Evolutionary conservation across 1,284 basidiomycete species (phyloP), one percentile per base, ranked within the genome.

Genomic region (Irpex lacteus): DNA sequence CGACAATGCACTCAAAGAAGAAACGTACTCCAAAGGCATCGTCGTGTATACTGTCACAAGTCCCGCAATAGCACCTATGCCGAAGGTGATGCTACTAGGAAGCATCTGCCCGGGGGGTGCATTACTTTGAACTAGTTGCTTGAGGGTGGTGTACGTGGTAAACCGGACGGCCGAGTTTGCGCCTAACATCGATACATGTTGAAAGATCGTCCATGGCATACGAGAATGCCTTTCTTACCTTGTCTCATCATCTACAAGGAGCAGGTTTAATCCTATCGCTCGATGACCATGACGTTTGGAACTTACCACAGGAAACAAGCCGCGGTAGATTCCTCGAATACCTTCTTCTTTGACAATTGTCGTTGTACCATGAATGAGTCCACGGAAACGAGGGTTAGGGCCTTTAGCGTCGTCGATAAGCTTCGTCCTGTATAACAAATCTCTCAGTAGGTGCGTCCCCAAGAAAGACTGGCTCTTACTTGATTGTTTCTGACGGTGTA

Each of bases 111-210:
- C 96, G 0, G 95, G 88, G 21, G 92, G 83, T 3, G 90, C 84
- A 32, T 88, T 90, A 34, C 94, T 92, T 72, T 96, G 94, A 0
- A 96, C 94, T 68, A 96, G 87, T 74, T 96, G 92, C 78, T 98
- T 98, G 67, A 98, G 81, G 0, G 94, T 96, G 6, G 92, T 89
- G 77, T 98, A 98, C 0, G 94, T 96, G 58, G 96, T 96, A 79
- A 98, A 98, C n/a, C 97, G 86, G 38, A 99, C 89, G 13, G 96
- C 95, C 7, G 96, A 98, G 76, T 98, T 98, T 44, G 96, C 96
- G 21, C 96, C 72, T 26, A 26, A 26, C 26, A 26, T 26, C 26
- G 26, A 26, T 26, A 26, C 26, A 26, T 26, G 26, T 26, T 26
- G 26, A 26, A 26, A 26, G 26, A 26, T 26, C 26, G 26, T 26